Conservation (phyloP, 2,329 filamentous ascomycete genomes). For the Cercospora nicotianae region DNA sequence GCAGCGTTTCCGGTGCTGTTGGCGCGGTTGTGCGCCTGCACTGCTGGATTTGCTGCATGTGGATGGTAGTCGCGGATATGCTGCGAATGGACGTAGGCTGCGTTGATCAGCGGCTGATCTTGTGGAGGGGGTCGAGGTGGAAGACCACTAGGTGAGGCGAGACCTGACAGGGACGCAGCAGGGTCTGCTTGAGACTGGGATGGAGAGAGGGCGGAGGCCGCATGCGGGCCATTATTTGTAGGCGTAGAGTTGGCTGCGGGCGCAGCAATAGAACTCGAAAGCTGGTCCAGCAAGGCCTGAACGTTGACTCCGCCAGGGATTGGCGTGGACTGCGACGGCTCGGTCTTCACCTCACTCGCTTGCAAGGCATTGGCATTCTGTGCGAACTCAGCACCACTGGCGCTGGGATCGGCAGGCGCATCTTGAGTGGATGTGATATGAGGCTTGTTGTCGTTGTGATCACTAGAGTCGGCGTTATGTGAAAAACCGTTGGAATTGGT, state of each 20-base stretch:
- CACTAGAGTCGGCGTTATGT: constrained; percentile 24
- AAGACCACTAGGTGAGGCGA: constrained; percentile 44
- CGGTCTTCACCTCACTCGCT: constrained; percentile 26
- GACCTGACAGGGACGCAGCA: constrained; percentile 36
- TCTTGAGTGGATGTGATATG: constrained; percentile 19
- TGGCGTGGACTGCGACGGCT: constrained; percentile 18
- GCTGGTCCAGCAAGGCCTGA: constrained; percentile 49
- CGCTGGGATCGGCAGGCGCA: constrained; percentile 21
- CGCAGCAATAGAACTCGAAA: constrained; percentile 37
- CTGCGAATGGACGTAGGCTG: constrained; percentile 50
- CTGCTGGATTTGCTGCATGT: constrained; percentile 44
- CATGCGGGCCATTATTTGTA: constrained; percentile 38
- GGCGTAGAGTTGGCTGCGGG: constrained; percentile 30
- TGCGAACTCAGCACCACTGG: constrained; percentile 17
- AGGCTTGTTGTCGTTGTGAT: constrained; percentile 16
- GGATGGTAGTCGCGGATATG: constrained; percentile 54
- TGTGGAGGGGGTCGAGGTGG: constrained; percentile 52
- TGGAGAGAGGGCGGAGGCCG: constrained; percentile 32
- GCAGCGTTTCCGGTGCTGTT: constrained; percentile 32
- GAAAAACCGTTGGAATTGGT: constrained; percentile 26
- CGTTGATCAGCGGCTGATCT: constrained; percentile 50
- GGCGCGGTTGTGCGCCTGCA: constrained; percentile 34
- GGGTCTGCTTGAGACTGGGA: constrained; percentile 30
- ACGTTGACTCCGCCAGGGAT: constrained; percentile 44
- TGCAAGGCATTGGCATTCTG: constrained; percentile 23